Percentiles rank a stretch among this genome's conserved stretches.
These are phyloP conservation scores for Lasiosphaeris hirsuta DNA, from an alignment of 495 filamentous ascomycete genomes.

Conservation along the genomic window DNA sequence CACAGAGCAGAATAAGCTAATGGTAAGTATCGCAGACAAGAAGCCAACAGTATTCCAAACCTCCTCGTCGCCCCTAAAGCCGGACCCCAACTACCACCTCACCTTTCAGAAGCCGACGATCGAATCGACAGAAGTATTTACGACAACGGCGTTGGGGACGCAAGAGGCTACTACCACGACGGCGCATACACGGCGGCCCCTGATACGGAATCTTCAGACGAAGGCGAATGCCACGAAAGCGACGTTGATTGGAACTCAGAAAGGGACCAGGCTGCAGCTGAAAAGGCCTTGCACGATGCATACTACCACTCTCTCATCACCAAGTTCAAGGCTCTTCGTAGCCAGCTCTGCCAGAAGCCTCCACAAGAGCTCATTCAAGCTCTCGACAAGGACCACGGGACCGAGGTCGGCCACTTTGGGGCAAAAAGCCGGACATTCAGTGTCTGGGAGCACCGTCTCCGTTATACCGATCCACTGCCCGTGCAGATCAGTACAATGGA, in stretches of 20 bases:
- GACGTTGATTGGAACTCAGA: conserved; percentile 18
- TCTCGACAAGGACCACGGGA: conserved; percentile 57
- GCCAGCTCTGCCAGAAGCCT: conserved; percentile 53
- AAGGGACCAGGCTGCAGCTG: conserved; percentile 12
- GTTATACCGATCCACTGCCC: conserved; percentile 57
- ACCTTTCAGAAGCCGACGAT: conserved; percentile 24
- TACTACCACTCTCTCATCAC: conserved; percentile 62
- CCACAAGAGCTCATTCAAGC: conserved; percentile 45
- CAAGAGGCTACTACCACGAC: conserved; percentile 61
- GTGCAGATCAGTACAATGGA: conserved; percentile 69
- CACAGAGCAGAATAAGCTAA: conserved; percentile 29
- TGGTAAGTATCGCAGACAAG: conserved; percentile 58
- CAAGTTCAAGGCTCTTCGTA: conserved; percentile 58
- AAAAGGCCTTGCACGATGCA: conserved; percentile 38
- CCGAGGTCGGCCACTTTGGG: conserved; percentile 48
- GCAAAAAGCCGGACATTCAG: conserved; percentile 45
- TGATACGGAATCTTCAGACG: conserved; percentile 11
- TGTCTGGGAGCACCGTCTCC: conserved; percentile 47
- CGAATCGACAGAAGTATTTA: conserved; percentile 40
- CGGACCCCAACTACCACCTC: conserved; percentile 43
- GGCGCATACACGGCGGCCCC: conserved; percentile 65
- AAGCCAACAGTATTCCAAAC: conserved; percentile 67
- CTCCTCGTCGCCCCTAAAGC: conserved; percentile 57
- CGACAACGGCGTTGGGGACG: conserved; percentile 43
- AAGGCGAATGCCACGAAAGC: background rate